Conservation (phyloP, 306 rosid genomes). For the Prunus mume region DNA sequence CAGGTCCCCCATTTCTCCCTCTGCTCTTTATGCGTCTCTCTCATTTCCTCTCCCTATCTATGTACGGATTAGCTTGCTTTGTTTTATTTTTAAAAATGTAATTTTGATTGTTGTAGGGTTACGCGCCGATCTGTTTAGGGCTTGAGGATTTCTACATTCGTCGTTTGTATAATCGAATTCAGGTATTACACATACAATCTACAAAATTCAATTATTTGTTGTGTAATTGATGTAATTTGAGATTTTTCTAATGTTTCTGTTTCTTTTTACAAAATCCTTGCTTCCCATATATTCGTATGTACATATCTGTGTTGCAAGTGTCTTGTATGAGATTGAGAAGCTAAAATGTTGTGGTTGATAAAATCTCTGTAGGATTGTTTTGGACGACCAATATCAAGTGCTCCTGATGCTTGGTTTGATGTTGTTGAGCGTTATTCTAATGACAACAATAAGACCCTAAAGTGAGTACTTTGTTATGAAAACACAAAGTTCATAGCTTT, state of each 20-base stretch:
- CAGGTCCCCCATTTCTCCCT: conserved; percentile 34
- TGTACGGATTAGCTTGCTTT: neutral
- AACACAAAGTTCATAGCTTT: neutral
- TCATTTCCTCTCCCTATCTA: neutral
- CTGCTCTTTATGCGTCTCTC: neutral
- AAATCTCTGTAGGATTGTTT: conserved; percentile 54
- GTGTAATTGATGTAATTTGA: neutral
- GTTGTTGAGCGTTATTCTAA: conserved; percentile 72
- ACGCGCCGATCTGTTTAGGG: conserved; percentile 80
- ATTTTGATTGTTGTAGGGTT: conserved; percentile 41
- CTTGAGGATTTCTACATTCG: conserved; percentile 74
- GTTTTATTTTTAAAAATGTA: neutral
- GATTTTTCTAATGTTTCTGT: neutral
- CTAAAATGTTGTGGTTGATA: neutral
- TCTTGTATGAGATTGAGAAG: neutral
- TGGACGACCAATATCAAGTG: conserved; percentile 75
- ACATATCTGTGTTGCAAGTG: neutral
- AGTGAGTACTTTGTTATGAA: conserved; percentile 23
- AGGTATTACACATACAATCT: conserved; percentile 28
- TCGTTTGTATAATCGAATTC: conserved; percentile 63
- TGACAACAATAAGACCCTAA: conserved; percentile 66
- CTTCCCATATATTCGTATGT: neutral
- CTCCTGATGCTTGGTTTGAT: conserved; percentile 82
- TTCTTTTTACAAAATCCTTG: neutral
- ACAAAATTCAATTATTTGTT: neutral